Evolutionary conservation across 2,329 filamentous ascomycete species (phyloP).

Genomic region (Colletotrichum lentis): DNA sequence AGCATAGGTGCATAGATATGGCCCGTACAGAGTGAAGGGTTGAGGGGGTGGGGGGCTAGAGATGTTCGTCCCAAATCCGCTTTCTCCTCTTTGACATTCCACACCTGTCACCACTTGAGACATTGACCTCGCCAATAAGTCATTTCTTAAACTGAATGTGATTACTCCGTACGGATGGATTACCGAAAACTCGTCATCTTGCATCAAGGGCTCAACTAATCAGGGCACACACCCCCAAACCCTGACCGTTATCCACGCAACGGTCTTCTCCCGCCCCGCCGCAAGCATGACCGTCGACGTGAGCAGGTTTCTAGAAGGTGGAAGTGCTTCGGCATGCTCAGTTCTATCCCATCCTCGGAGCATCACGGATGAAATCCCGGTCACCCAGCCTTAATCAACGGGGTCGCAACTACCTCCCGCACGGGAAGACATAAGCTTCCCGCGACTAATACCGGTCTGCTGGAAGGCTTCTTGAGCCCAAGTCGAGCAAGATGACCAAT

Average conservation of each 20-base stretch:
- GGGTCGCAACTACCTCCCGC: neutral
- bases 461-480: neutral
- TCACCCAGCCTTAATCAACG: neutral
- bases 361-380: neutral
- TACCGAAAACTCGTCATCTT: neutral
- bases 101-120: neutral
- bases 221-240: neutral
- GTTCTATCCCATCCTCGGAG: neutral
- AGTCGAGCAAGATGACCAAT: neutral
- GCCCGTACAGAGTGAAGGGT: neutral
- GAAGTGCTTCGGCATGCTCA: constrained; percentile 9
- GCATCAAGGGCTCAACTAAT: neutral
- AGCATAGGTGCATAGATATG: neutral
- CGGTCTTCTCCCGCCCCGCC: neutral
- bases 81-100: neutral
- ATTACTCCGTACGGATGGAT: too few relatives aligned
- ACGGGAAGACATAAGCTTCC: constrained; percentile 7
- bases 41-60: too few relatives aligned
- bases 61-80: too few relatives aligned
- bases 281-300: neutral
- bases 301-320: constrained; percentile 20
- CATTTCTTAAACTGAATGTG: too few relatives aligned
- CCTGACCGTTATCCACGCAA: neutral
- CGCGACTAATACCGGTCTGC: constrained; percentile 1
- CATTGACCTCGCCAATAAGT: neutral